Evolutionary conservation across 2,329 filamentous ascomycete species (phyloP).

Genomic region (Bertia moriformis): DNA sequence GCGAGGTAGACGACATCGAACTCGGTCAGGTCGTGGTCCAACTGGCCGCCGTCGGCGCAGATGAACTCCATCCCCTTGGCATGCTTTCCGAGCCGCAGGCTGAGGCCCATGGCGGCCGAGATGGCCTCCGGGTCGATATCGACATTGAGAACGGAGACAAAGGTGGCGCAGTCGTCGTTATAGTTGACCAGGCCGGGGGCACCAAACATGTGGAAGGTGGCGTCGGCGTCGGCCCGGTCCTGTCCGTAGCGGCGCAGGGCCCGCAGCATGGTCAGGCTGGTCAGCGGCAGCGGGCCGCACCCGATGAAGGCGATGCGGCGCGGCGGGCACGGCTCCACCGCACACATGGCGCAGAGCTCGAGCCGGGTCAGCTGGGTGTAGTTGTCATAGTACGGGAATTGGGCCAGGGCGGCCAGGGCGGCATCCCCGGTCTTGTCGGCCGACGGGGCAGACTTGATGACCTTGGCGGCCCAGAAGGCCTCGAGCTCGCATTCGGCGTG

Average conservation of each 20-base stretch:
- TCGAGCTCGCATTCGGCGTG: slow-evolving; percentile 28
- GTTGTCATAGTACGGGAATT: slow-evolving; percentile 32
- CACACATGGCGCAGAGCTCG: slow-evolving; percentile 24
- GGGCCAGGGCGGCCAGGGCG: slow-evolving; percentile 11
- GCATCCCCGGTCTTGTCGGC: slow-evolving; percentile 4
- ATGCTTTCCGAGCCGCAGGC: slow-evolving; percentile 13
- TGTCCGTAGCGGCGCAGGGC: slow-evolving; percentile 10
- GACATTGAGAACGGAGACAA: slow-evolving; percentile 20
- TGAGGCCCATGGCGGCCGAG: slow-evolving; percentile 12
- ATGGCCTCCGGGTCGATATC: slow-evolving; percentile 22
- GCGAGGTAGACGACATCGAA: slow-evolving; percentile 33
- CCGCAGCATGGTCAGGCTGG: slow-evolving; percentile 25
- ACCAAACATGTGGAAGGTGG: background rate
- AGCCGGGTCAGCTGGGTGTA: slow-evolving; percentile 30
- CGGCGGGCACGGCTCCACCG: slow-evolving; percentile 14
- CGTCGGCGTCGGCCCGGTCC: background rate
- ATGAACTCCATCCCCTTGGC: slow-evolving; percentile 18
- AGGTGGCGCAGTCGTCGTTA: background rate
- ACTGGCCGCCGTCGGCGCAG: slow-evolving; percentile 15
- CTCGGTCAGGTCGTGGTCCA: slow-evolving; percentile 10
- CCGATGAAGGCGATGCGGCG: slow-evolving; percentile 29
- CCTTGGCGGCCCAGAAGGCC: slow-evolving; percentile 22
- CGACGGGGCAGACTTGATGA: slow-evolving; percentile 11
- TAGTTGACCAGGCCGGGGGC: slow-evolving; percentile 3
- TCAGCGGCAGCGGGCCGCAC: slow-evolving; percentile 31